A percentile compares a stretch with the other conserved stretches of the same genome.
phyloP scores from a whole-genome alignment of 2,329 filamentous ascomycete genomes.

The Leptographium radiaticola region DNA sequence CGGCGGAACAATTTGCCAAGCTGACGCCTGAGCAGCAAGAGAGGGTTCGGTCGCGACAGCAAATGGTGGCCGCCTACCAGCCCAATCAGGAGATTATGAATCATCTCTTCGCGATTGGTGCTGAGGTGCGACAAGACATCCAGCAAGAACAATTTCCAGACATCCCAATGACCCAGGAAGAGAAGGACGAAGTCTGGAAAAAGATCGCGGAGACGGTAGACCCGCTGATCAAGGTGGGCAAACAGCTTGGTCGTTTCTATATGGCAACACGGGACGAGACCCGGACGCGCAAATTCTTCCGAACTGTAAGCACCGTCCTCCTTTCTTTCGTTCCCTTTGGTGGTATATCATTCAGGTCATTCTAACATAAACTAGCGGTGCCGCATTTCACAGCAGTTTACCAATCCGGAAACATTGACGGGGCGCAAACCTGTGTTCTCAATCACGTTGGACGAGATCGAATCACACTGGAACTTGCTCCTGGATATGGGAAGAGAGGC shows the following conservation, averaged over 20 bases:
- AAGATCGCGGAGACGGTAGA: conserved; percentile 28
- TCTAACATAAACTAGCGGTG: conserved; percentile 28
- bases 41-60: conserved; percentile 14
- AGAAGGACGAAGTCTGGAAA: conserved; percentile 28
- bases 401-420: conserved; percentile 32
- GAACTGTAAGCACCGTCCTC: conserved; percentile 27
- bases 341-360: not conserved
- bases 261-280: conserved; percentile 31
- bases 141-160: conserved; percentile 27
- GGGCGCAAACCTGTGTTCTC: conserved; percentile 35
- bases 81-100: conserved; percentile 24
- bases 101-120: conserved; percentile 18
- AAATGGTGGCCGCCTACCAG: conserved; percentile 14
- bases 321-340: not conserved
- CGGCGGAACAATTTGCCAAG: conserved; percentile 25
- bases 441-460: conserved; percentile 36
- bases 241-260: conserved; percentile 23
- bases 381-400: conserved; percentile 40
- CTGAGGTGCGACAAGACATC: conserved; percentile 22
- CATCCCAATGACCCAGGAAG: conserved; percentile 32
- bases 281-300: conserved; percentile 38
- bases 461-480: conserved; percentile 33
- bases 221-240: conserved; percentile 32
- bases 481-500: conserved; percentile 38
- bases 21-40: conserved; percentile 29